A percentile compares a stretch with the other conserved stretches of the same genome.
phyloP scores from a whole-genome alignment of 257 asterid genomes.

The Perilla frutescens region DNA sequence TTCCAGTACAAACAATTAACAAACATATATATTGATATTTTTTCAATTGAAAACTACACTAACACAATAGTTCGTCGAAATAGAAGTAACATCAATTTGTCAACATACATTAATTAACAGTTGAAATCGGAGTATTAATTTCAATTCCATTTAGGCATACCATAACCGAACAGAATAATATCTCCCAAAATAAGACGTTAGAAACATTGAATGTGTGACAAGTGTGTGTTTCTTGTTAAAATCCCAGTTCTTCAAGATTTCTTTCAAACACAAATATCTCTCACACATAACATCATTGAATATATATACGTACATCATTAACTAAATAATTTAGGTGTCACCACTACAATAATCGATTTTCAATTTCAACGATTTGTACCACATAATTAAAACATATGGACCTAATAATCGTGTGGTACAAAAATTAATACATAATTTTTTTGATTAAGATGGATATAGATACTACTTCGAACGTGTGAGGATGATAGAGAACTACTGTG shows the following conservation, averaged over 20 bases:
- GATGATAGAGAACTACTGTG: not conserved
- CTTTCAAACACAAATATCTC: not conserved
- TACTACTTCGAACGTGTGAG: not conserved
- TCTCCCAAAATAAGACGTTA: not conserved
- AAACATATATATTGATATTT: not conserved
- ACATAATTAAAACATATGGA: not conserved
- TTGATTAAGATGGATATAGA: not conserved
- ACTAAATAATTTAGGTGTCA: not conserved
- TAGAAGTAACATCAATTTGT: not conserved
- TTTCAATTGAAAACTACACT: no score
- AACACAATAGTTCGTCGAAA: no score
- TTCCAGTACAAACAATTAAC: no score
- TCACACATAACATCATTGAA: not conserved
- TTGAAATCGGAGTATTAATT: constrained; percentile 21
- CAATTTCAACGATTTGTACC: constrained; percentile 18
- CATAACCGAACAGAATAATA: not conserved
- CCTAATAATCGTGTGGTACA: not conserved
- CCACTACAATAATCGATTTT: not conserved
- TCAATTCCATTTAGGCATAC: not conserved
- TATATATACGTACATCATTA: not conserved
- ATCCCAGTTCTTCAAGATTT: not conserved
- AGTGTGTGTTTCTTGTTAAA: constrained; percentile 20
- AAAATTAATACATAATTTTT: not conserved
- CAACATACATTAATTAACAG: constrained; percentile 25
- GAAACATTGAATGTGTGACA: constrained; percentile 2